Base-by-base conservation (phyloP, 208 protist species). In the Trypanosoma melophagium region DNA sequence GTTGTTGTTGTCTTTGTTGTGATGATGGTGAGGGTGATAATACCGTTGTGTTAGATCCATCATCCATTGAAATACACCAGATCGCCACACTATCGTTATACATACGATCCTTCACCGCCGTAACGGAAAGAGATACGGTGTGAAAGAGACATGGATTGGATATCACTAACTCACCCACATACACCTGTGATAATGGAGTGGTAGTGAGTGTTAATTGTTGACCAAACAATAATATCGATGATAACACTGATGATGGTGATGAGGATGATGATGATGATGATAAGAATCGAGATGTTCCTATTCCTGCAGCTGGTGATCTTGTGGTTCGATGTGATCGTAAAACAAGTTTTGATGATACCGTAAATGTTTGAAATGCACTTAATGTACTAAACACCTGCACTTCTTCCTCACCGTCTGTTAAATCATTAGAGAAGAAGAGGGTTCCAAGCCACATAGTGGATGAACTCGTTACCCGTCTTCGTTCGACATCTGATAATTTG, bases 381-480 rank as follows among this genome's bases (percentile, higher is more conserved):
- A 93, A 69, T 31, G 76, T 77, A 53, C 83, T 76, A 67, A 93
- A 93, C 17, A 93, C 72, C 60, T 93, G 77, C 58, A 92, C 74
- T 60, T 93, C 87, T 66, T 93, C 86, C 41, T 86, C 85, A 28
- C 79, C 75, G 24, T 49, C 47, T 2, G 87, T 91, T 42, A 93
- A 74, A 3, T 72, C 67, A 73, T 89, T 92, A 42, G 76, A 75
- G 25, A 95, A 79, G 31, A 60, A 55, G 9, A 92, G 42, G 9
- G 81, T 92, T 28, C 90, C 90, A 22, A 95, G 74, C 90, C 90
- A 95, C 64, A 90, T 79, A 45, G 77, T 83, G 47, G 83, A 76
- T 9, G 85, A 95, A 28, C 54, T 60, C 4, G 74, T 73, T 14
- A 65, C 55, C 13, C 68, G 77, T 21, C 84, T 79, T 38, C 66